These are phyloP conservation scores for barley (Hordeum vulgare) DNA, from an alignment of 176 grass and related monocot genomes.

Conservation along the genomic window DNA sequence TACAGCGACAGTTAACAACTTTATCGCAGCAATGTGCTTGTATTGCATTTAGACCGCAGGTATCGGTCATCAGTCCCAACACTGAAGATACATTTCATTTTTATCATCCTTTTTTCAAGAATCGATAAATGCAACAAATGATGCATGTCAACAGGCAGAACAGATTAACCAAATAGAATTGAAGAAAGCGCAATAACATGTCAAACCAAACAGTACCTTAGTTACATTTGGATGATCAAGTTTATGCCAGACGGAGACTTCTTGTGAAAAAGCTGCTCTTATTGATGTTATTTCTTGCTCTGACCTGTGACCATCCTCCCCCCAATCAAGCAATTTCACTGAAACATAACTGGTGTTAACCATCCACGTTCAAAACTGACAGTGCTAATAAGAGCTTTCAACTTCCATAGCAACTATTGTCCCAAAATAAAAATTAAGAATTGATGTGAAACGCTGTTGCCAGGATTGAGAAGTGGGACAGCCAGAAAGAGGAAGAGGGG, in stretches of 20 bases:
- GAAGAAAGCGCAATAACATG: background rate
- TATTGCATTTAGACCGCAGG: background rate
- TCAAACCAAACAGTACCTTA: constrained; percentile 43
- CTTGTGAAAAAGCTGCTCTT: constrained; percentile 74
- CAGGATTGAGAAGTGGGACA: background rate
- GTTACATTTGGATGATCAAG: constrained; percentile 99
- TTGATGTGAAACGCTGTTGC: background rate
- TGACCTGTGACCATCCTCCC: constrained; percentile 78
- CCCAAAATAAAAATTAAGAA: background rate
- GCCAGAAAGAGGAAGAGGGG: background rate
- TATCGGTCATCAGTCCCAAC: background rate
- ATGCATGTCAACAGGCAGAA: background rate
- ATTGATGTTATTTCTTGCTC: constrained; percentile 63
- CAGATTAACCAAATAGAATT: background rate
- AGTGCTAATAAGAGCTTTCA: background rate
- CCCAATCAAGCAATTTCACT: constrained; percentile 98
- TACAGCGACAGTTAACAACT: background rate
- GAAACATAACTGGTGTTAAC: background rate
- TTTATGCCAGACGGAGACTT: constrained; percentile 98
- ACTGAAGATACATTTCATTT: background rate
- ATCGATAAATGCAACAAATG: background rate
- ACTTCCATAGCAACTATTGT: background rate
- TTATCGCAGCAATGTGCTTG: background rate
- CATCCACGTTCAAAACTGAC: background rate
- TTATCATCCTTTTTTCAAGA: background rate